These are phyloP conservation scores for Lactarius quietus DNA, from an alignment of 768 basidiomycete species.

Conservation along the genomic window DNA sequence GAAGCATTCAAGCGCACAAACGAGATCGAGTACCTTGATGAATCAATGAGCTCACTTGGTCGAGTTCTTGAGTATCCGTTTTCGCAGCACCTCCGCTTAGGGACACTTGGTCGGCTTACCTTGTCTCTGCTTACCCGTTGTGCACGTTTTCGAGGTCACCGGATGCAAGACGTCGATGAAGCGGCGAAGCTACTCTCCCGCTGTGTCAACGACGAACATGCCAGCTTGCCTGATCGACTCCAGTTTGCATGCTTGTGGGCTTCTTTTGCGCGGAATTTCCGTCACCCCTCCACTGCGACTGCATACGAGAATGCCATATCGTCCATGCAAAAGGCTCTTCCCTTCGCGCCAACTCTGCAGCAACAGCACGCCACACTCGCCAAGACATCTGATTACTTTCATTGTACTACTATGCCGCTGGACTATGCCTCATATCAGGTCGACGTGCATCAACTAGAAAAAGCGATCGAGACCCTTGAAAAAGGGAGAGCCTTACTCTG, in stretches of 20 bases:
- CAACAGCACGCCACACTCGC: not conserved
- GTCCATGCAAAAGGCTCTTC: not conserved
- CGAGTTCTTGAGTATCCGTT: not conserved
- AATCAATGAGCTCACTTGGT: not conserved
- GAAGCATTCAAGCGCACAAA: not conserved
- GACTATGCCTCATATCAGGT: slow-evolving; percentile 5
- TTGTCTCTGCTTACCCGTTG: not conserved
- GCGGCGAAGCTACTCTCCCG: not conserved
- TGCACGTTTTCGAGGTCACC: not conserved
- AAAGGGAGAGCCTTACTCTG: slow-evolving; percentile 17
- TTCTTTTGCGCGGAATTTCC: not conserved
- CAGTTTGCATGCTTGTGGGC: not conserved
- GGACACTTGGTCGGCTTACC: not conserved
- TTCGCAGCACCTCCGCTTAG: too few species aligned
- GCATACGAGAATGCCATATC: not conserved
- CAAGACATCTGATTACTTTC: not conserved
- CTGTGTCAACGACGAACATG: not conserved
- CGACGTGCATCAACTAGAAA: not conserved
- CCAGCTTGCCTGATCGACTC: not conserved
- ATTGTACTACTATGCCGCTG: not conserved
- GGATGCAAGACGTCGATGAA: not conserved
- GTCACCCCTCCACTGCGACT: not conserved
- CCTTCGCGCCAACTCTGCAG: not conserved
- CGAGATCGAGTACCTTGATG: not conserved
- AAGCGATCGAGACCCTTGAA: slow-evolving; percentile 18